Conservation (phyloP, 116 monocot species). For the Iris pallida region DNA sequence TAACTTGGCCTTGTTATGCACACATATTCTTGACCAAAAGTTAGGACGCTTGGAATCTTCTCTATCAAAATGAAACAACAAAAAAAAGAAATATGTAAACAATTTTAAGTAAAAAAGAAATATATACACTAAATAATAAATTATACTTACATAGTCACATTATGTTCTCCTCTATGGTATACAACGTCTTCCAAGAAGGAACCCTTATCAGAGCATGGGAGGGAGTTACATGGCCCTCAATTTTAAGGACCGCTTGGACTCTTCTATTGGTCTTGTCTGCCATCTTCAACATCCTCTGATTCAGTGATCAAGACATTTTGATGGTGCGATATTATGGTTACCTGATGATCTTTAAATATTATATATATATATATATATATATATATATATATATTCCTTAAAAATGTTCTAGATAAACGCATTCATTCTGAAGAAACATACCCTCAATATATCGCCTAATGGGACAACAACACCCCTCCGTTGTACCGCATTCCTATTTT, state of each 20-base stretch:
- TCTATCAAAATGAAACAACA: slow-evolving; percentile 24
- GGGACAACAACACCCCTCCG: no score
- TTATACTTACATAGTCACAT: slow-evolving; percentile 45
- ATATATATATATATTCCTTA: no score
- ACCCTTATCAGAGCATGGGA: slow-evolving; percentile 34
- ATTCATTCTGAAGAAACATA: no score
- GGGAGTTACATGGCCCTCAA: slow-evolving; percentile 55
- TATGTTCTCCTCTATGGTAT: slow-evolving; percentile 42
- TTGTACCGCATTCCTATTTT: no score
- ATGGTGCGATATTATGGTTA: no score
- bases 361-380: no score
- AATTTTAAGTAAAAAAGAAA: no score
- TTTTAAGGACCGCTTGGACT: slow-evolving; percentile 75
- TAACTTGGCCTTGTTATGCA: slow-evolving; percentile 84
- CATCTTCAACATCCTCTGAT: slow-evolving; percentile 16
- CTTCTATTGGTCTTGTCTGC: slow-evolving; percentile 25
- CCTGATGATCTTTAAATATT: no score
- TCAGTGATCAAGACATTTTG: no score
- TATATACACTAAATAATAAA: no score
- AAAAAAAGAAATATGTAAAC: neutral
- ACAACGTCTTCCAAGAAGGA: slow-evolving; percentile 71
- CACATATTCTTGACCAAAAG: slow-evolving; percentile 90
- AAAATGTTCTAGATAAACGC: no score
- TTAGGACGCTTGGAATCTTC: slow-evolving; percentile 62
- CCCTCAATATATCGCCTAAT: no score